These are phyloP conservation scores for Lasiosphaeria miniovina DNA, from an alignment of 495 filamentous ascomycete genomes.

Conservation along the genomic window DNA sequence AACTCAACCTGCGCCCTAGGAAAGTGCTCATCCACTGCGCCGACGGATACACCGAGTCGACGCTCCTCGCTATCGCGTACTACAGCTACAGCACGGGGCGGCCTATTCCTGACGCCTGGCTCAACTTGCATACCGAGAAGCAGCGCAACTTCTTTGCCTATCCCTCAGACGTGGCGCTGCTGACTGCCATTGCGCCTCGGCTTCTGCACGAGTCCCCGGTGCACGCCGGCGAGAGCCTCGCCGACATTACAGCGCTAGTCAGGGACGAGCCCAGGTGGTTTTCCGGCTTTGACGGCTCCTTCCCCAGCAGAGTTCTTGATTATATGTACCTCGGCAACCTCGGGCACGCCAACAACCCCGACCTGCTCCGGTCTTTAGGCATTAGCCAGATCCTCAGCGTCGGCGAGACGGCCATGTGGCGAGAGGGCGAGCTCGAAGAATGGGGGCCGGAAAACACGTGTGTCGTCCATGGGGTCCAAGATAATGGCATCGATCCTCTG, in stretches of 20 bases:
- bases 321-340: slow-evolving; percentile 97
- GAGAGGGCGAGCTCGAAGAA: slow-evolving; percentile 57
- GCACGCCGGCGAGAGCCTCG: slow-evolving; percentile 33
- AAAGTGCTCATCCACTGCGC: slow-evolving; percentile 87
- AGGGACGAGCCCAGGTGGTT: slow-evolving; percentile 73
- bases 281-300: slow-evolving; percentile 77
- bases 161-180: slow-evolving; percentile 76
- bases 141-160: slow-evolving; percentile 95
- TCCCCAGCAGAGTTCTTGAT: slow-evolving; percentile 83
- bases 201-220: slow-evolving; percentile 55
- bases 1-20: slow-evolving; percentile 40
- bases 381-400: slow-evolving; percentile 88
- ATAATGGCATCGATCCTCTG: slow-evolving; percentile 92
- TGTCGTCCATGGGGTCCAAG: slow-evolving; percentile 80
- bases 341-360: slow-evolving; percentile 87
- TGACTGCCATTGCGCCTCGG: slow-evolving; percentile 70
- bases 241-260: slow-evolving; percentile 44
- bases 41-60: slow-evolving; percentile 94
- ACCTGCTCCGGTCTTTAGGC: slow-evolving; percentile 71
- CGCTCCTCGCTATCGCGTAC: slow-evolving; percentile 82
- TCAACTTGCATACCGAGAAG: slow-evolving; percentile 75
- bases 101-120: slow-evolving; percentile 79
- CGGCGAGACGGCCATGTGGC: slow-evolving; percentile 86
- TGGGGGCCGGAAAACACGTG: slow-evolving; percentile 76
- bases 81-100: slow-evolving; percentile 83